A percentile compares a stretch with the other conserved stretches of the same genome.
phyloP scores from a whole-genome alignment of 305 asterid genomes.

The Petunia hybrid region DNA sequence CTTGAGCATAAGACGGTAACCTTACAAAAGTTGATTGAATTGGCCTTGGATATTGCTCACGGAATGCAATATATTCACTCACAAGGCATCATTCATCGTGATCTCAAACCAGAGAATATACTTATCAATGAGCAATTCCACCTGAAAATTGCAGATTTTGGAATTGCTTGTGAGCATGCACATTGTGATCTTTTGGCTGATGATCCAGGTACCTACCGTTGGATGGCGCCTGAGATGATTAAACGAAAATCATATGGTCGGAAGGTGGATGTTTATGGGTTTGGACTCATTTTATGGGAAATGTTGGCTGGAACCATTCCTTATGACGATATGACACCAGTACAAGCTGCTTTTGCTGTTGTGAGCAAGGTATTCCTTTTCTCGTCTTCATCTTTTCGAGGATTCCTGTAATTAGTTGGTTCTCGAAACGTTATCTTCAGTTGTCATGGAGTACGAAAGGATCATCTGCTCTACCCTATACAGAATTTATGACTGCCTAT shows the following conservation, averaged over 20 bases:
- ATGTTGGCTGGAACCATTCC: constrained; percentile 39
- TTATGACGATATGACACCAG: constrained; percentile 38
- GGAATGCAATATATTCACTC: constrained; percentile 43
- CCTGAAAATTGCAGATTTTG: constrained; percentile 47
- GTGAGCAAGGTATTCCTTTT: constrained; percentile 34
- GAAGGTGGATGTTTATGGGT: constrained; percentile 50
- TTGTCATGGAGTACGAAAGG: neutral
- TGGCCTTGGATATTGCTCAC: constrained; percentile 36
- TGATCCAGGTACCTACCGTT: constrained; percentile 42
- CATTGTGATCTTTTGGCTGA: constrained; percentile 32
- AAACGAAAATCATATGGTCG: constrained; percentile 36
- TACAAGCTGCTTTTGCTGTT: constrained; percentile 46
- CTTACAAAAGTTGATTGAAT: constrained; percentile 32
- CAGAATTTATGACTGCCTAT: neutral
- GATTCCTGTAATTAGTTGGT: neutral
- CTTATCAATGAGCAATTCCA: constrained; percentile 35
- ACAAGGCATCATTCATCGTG: constrained; percentile 44
- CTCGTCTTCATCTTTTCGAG: neutral
- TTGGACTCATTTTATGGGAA: constrained; percentile 48
- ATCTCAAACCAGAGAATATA: constrained; percentile 46
- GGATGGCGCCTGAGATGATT: constrained; percentile 56
- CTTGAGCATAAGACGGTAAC: constrained; percentile 42
- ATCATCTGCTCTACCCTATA: neutral
- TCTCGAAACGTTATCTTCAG: neutral
- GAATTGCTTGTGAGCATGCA: constrained; percentile 42